These are phyloP conservation scores for Madurella mycetomatis DNA, from an alignment of 2,329 filamentous ascomycete species.

Conservation along the genomic window DNA sequence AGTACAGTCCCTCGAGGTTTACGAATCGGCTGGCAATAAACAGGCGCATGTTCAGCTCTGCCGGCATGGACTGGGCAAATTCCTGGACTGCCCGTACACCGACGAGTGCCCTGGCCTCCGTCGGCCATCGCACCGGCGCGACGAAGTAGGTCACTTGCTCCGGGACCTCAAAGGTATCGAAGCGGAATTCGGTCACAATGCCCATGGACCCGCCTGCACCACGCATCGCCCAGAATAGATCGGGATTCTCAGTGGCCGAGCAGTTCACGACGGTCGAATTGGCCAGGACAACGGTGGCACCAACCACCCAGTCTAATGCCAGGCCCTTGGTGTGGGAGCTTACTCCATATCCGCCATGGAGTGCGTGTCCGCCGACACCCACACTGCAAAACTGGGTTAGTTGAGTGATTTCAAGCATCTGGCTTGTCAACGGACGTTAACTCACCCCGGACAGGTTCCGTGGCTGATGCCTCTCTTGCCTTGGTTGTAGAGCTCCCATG, in stretches of 20 bases:
- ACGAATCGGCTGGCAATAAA: constrained; percentile 33
- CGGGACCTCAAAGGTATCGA: constrained; percentile 38
- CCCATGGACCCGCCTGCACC: constrained; percentile 39
- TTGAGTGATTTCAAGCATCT: too few species aligned
- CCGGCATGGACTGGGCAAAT: constrained; percentile 34
- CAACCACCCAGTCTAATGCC: constrained; percentile 35
- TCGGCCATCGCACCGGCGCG: constrained; percentile 28
- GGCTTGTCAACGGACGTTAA: constrained; percentile 1
- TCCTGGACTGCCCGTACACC: constrained; percentile 31
- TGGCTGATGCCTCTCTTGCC: constrained; percentile 42
- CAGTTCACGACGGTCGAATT: constrained; percentile 33
- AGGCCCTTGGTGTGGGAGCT: constrained; percentile 35
- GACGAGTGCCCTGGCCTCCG: constrained; percentile 24
- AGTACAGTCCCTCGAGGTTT: constrained; percentile 37
- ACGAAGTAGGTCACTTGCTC: constrained; percentile 31
- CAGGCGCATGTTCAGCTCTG: constrained; percentile 40
- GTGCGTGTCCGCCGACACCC: constrained; percentile 37
- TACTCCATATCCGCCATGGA: constrained; percentile 39
- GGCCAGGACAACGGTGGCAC: constrained; percentile 36
- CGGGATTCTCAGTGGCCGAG: constrained; percentile 33
- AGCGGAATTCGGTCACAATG: constrained; percentile 37
- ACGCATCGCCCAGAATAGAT: constrained; percentile 42
- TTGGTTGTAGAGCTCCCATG: constrained; percentile 36
- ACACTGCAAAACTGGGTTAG: constrained; percentile 27
- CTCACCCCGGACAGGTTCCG: constrained; percentile 50